Evolutionary conservation across 2,329 filamentous ascomycete species (phyloP).

Genomic region (Stachybotrys chlorohalonatus): DNA sequence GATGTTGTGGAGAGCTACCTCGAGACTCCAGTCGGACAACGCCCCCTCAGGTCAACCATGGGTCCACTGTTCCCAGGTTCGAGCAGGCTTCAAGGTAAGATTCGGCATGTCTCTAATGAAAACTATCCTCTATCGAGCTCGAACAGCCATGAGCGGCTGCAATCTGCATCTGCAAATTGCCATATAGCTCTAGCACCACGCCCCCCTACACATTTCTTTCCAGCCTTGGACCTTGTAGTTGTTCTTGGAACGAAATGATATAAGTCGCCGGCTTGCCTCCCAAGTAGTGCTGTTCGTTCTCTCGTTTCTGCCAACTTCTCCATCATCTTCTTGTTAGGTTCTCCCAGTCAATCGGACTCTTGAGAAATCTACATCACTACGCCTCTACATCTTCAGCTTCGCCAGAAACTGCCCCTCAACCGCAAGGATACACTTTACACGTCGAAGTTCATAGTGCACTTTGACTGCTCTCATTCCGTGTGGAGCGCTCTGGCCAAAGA

Average conservation of each 20-base stretch:
- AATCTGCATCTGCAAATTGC: not conserved
- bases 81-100: not conserved
- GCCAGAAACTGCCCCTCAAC: no score
- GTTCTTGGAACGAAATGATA: not conserved
- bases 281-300: not conserved
- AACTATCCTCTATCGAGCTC: not conserved
- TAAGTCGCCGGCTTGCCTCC: not conserved
- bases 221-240: not conserved
- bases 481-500: no score
- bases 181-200: not conserved
- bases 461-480: no score
- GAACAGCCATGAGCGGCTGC: not conserved
- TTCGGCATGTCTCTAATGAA: not conserved
- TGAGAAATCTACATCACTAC: conserved; percentile 1
- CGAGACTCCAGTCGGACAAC: not conserved
- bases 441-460: no score
- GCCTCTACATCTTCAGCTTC: no score
- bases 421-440: no score
- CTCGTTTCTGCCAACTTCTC: not conserved
- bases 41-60: conserved; percentile 2
- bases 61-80: not conserved
- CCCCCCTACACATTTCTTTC: not conserved
- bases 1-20: conserved; percentile 1
- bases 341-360: not conserved
- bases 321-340: not conserved